A percentile compares a stretch with the other conserved stretches of the same genome.
These are phyloP conservation scores for Plasmodium malariae DNA, from an alignment of 169 alveolate genomes.

Conservation along the genomic window DNA sequence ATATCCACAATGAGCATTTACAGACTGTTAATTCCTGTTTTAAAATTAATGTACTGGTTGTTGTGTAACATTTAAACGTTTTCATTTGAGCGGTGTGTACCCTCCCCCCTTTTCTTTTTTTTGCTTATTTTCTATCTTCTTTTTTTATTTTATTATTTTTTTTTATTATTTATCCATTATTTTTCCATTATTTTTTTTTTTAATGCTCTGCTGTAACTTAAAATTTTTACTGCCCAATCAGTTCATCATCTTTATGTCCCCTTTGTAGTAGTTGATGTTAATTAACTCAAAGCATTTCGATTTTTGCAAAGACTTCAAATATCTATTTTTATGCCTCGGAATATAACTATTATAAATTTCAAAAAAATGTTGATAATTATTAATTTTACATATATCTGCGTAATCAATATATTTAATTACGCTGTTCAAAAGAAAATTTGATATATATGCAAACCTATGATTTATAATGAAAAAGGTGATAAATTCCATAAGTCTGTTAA, in stretches of 20 bases:
- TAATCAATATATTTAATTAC: conserved; percentile 60
- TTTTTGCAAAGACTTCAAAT: conserved; percentile 61
- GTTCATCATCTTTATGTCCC: conserved; percentile 75
- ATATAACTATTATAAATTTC: conserved; percentile 69
- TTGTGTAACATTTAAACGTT: no score
- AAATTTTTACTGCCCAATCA: no score
- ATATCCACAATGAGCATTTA: no score
- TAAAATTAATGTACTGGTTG: no score
- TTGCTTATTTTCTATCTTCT: no score
- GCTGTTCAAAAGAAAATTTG: conserved; percentile 70
- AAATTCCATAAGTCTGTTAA: conserved; percentile 69
- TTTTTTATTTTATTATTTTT: no score
- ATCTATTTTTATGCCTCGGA: conserved; percentile 73
- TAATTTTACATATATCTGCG: conserved; percentile 68
- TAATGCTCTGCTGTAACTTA: no score
- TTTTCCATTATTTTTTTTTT: no score
- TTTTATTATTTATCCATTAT: no score
- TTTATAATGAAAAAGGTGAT: conserved; percentile 63
- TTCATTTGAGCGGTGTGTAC: no score
- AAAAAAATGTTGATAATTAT: conserved; percentile 67
- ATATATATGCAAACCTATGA: conserved; percentile 71
- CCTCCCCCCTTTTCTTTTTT: no score
- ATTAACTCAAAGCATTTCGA: conserved; percentile 74
- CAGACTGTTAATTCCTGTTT: no score
- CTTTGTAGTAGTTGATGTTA: conserved; percentile 68